These are phyloP conservation scores for Lentinula aciculospora DNA, from an alignment of 768 basidiomycete species.

Conservation along the genomic window DNA sequence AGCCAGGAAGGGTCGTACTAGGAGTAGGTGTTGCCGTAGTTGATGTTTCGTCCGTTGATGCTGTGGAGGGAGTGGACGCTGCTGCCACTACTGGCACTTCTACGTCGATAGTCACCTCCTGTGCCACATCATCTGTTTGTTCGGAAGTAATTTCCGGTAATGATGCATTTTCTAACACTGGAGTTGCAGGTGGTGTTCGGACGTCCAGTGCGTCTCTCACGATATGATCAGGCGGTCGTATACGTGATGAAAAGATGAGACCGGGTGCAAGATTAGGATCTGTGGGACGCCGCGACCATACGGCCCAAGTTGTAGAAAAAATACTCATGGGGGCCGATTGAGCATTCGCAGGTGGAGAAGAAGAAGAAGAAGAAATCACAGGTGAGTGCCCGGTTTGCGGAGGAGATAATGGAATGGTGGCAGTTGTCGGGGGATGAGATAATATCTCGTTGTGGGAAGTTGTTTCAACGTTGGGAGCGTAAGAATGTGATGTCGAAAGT, in stretches of 20 bases:
- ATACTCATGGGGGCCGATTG: not conserved
- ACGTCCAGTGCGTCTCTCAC: slow-evolving; percentile 52
- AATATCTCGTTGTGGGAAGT: not conserved
- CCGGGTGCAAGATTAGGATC: slow-evolving; percentile 62
- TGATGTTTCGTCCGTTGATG: slow-evolving; percentile 34
- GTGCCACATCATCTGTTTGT: slow-evolving; percentile 1
- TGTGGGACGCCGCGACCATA: slow-evolving; percentile 70
- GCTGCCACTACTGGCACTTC: not conserved
- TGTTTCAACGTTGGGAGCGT: not conserved
- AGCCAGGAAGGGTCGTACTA: slow-evolving; percentile 38
- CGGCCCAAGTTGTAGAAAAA: slow-evolving; percentile 36
- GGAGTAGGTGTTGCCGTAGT: slow-evolving; percentile 46
- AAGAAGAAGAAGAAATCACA: no score
- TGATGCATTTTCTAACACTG: not conserved
- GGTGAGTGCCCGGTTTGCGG: no score
- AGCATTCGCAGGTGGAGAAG: not conserved
- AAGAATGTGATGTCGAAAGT: not conserved
- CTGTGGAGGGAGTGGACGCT: slow-evolving; percentile 8
- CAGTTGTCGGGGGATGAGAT: not conserved
- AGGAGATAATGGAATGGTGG: not conserved
- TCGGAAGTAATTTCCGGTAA: slow-evolving; percentile 11
- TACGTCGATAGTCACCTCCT: not conserved
- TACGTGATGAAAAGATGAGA: slow-evolving; percentile 63
- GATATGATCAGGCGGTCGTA: slow-evolving; percentile 56
- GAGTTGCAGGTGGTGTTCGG: slow-evolving; percentile 6